Evolutionary conservation across 345 rosid species (phyloP).

Genomic region (Trapa incisa): DNA sequence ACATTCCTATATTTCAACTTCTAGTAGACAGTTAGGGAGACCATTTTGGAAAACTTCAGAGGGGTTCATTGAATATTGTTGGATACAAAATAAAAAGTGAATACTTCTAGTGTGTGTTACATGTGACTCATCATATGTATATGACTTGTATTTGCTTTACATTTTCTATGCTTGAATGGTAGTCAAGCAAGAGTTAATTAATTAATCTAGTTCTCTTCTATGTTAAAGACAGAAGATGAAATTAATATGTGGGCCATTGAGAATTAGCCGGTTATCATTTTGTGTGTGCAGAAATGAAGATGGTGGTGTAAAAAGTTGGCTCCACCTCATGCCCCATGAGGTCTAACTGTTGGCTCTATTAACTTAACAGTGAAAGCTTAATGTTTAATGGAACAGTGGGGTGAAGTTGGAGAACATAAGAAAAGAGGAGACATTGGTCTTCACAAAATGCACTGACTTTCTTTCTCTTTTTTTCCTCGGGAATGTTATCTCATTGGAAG

Average conservation of each 20-base stretch:
- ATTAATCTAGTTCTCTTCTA: constrained; percentile 21
- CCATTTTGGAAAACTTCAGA: constrained; percentile 10
- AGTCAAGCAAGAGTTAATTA: constrained; percentile 7
- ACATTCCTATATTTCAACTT: background rate
- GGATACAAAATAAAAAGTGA: background rate
- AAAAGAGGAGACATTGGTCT: background rate
- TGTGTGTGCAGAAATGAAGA: constrained; percentile 17
- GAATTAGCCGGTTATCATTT: constrained; percentile 29
- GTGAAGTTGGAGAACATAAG: constrained; percentile 11
- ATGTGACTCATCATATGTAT: background rate
- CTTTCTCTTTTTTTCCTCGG: constrained; percentile 7
- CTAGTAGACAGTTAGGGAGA: constrained; percentile 14
- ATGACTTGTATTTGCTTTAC: constrained; percentile 2
- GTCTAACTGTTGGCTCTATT: constrained; percentile 10
- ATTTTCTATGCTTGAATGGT: background rate
- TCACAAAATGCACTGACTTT: constrained; percentile 8
- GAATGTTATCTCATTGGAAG: constrained; percentile 1
- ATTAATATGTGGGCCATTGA: constrained; percentile 19
- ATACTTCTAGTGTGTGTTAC: background rate
- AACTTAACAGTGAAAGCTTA: constrained; percentile 6
- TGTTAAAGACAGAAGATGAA: constrained; percentile 21
- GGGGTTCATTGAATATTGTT: constrained; percentile 2
- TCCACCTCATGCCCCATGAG: constrained; percentile 23
- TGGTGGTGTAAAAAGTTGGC: constrained; percentile 16
- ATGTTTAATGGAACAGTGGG: constrained; percentile 10